Conservation (phyloP, 148 eudicot genomes). For the Chenopodium berlandieri region DNA sequence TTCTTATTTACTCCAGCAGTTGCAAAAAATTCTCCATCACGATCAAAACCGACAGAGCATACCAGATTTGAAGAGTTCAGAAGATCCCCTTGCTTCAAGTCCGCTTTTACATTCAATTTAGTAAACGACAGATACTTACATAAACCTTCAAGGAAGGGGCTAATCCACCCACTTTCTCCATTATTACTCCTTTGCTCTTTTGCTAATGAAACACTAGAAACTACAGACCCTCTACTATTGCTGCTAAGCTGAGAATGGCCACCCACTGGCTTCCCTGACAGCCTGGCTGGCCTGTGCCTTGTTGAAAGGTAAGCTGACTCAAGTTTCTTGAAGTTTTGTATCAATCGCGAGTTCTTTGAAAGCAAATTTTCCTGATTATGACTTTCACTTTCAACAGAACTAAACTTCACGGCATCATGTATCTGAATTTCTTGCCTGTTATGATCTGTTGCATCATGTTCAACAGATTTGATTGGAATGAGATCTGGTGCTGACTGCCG, state of each 20-base stretch:
- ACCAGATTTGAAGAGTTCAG: slow-evolving; percentile 86
- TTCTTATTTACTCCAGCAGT: slow-evolving; percentile 97
- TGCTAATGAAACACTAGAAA: slow-evolving; percentile 42
- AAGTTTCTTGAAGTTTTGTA: slow-evolving; percentile 80
- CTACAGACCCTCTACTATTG: slow-evolving; percentile 66
- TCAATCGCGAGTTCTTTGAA: slow-evolving; percentile 58
- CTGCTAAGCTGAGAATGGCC: slow-evolving; percentile 55
- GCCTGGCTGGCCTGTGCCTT: slow-evolving; percentile 54
- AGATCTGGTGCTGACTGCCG: slow-evolving; percentile 35
- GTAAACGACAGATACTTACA: slow-evolving; percentile 79
- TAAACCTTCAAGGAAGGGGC: slow-evolving; percentile 80
- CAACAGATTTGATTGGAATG: slow-evolving; percentile 25
- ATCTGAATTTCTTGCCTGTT: slow-evolving; percentile 39
- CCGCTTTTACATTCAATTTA: slow-evolving; percentile 78
- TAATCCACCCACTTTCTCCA: slow-evolving; percentile 71
- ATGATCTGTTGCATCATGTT: slow-evolving; percentile 52
- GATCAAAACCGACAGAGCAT: slow-evolving; percentile 85
- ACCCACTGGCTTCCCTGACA: slow-evolving; percentile 39
- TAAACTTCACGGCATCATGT: slow-evolving; percentile 33
- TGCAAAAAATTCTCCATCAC: slow-evolving; percentile 92
- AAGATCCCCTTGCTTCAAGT: slow-evolving; percentile 93
- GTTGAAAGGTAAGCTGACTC: slow-evolving; percentile 84
- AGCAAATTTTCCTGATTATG: slow-evolving; percentile 45
- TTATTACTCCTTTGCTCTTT: slow-evolving; percentile 37
- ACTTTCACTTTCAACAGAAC: slow-evolving; percentile 31